Evolutionary conservation across 2,329 filamentous ascomycete genomes (phyloP), one percentile per base, ranked within the genome.

Genomic region (Aspergillus oerlinghausenensis): DNA sequence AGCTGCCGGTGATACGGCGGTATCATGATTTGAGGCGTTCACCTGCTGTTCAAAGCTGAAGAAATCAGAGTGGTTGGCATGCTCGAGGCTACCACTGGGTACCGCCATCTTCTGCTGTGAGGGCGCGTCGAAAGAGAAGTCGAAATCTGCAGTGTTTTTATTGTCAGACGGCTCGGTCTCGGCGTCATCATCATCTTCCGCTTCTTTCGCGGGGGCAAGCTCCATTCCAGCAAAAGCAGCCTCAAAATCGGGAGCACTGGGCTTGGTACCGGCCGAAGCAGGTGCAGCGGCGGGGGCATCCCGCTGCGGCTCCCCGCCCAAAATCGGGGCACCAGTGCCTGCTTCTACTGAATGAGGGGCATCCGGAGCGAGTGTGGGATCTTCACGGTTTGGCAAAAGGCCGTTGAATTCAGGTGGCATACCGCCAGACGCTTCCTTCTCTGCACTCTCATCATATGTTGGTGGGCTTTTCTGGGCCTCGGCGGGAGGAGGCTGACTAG

Each of bases 141-240:
- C 76, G 58, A 79, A 79, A 51, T 77, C 74, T 2, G 67, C 62
- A 10, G 68, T 60, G 49, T 69, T 68, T 55, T 73, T 74, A 28
- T 68, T 66, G 23, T 68, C 65, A 7, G 65, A 61, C 23, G 67
- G 63, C 45, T 70, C 70, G 23, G 52, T 74, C 69, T 93, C 69
- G 57, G 93, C 89, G 57, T 92, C 90, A 1, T 83, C 86, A 25
- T 73, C 69, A 23, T 77, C 73, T 29, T 76, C 75, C 4, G 72
- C 73, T 59, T 79, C 76, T 55, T 73, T 73, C 2, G 76, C 76
- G 1, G 76, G 77, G 2, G 76, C 75, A 49, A 78, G 67, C 48
- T 77, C 70, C 23, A 79, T 63, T 23, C 73, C 74, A 23, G 75
- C 74, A 61, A 79, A 79, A 14, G 75, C 77, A 26, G 75, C 76